Evolutionary conservation across 1,139 yeast species (phyloP).

Genomic region (Komagataea norvegica): DNA sequence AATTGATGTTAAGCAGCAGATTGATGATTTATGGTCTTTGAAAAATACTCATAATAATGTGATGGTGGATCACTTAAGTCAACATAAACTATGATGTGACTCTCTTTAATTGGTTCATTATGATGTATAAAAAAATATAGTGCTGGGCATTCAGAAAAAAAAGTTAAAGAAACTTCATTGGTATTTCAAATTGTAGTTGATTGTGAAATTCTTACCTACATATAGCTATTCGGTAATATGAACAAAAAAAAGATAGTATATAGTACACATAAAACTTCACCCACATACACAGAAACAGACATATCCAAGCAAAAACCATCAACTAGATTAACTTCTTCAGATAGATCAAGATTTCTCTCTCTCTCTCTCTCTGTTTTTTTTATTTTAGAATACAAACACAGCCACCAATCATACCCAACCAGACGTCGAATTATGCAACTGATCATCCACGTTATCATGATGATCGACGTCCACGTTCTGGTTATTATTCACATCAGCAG

Average conservation of each 20-base stretch:
- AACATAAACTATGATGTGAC: conserved; percentile 14
- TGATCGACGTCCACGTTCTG: conserved; percentile 6
- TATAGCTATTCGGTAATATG: too few species aligned
- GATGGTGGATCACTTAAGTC: conserved; percentile 6
- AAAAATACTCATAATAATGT: conserved; percentile 16
- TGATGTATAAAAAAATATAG: too few species aligned
- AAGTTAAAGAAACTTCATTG: neutral
- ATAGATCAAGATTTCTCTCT: too few species aligned
- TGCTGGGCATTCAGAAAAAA: too few species aligned
- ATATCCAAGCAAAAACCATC: too few species aligned
- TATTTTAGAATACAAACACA: neutral
- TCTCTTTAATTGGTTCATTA: neutral
- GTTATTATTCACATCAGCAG: conserved; percentile 2
- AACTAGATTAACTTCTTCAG: too few species aligned
- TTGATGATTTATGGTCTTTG: conserved; percentile 22
- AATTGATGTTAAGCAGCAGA: conserved; percentile 13
- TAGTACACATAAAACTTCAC: too few species aligned
- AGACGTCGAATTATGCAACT: conserved; percentile 4
- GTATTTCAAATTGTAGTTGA: too few species aligned
- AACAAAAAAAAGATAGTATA: too few species aligned
- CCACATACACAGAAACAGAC: too few species aligned
- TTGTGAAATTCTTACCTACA: too few species aligned
- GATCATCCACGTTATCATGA: conserved; percentile 8
- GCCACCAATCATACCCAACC: conserved; percentile 6
- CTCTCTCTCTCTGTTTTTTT: too few species aligned